These are phyloP conservation scores for Boletus sp. DNA, from an alignment of 768 basidiomycete species.

Conservation along the genomic window DNA sequence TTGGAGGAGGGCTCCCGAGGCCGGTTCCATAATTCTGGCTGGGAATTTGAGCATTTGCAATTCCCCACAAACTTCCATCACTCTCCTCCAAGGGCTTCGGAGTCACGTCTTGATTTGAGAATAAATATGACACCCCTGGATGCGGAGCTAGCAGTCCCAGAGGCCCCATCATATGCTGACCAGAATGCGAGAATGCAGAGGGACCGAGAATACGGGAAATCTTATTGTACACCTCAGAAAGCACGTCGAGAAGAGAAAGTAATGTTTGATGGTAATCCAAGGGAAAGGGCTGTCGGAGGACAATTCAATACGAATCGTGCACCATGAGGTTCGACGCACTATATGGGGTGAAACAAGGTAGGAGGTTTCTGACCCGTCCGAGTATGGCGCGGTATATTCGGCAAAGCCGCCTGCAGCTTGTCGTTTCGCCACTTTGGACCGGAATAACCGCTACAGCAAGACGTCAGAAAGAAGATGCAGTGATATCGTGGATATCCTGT, in stretches of 20 bases:
- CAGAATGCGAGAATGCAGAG: conserved; percentile 67
- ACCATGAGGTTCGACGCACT: conserved; percentile 42
- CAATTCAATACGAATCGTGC: conserved; percentile 2
- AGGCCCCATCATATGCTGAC: conserved; percentile 74
- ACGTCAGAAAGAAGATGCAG: conserved; percentile 8
- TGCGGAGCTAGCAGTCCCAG: conserved; percentile 73
- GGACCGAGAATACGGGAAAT: conserved; percentile 81
- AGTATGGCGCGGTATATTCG: conserved; percentile 60
- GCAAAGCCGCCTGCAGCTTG: conserved; percentile 48
- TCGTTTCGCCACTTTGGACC: conserved; percentile 55
- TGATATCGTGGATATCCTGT: conserved; percentile 9
- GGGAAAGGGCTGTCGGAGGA: conserved; percentile 66
- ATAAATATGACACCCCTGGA: conserved; percentile 81
- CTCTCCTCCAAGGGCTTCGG: conserved; percentile 39
- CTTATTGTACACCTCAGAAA: conserved; percentile 88
- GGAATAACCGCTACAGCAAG: conserved; percentile 52
- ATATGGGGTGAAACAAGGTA: conserved; percentile 75
- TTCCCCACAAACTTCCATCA: conserved; percentile 68
- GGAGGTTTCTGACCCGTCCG: conserved; percentile 60
- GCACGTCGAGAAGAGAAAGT: conserved; percentile 83
- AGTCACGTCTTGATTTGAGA: conserved; percentile 40
- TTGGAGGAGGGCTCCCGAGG: conserved; percentile 51
- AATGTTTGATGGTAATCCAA: conserved; percentile 89
- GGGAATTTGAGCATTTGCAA: conserved; percentile 50
- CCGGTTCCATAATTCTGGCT: conserved; percentile 31